Evolutionary conservation across 306 rosid species (phyloP), one percentile per base, ranked within the genome.

Genomic region (Malus orientalis): DNA sequence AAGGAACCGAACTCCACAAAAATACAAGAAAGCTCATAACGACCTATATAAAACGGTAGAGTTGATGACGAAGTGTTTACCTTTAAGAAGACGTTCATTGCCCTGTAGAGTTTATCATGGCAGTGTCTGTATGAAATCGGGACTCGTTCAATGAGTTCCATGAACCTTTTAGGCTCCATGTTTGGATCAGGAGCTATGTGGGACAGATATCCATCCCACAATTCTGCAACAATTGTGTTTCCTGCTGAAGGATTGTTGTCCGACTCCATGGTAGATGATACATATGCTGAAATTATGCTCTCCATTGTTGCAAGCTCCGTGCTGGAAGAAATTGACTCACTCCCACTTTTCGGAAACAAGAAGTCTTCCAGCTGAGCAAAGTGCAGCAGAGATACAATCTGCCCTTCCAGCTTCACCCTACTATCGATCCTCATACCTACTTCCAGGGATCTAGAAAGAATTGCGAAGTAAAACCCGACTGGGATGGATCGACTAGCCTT

Each of bases 181-280:
- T 81, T 79, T 19, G 81, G 83, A 79, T 88, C 96, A 71, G 80
- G 75, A 75, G 88, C 92, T 40, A 85, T 80, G 67, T 81, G 82
- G 70, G 79, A 83, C 6, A 93, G 80, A 85, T 87, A 91, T 49
- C 85, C 85, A 87, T 93, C 98, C 97, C 98, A 91, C 44, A 91
- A 54, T 54, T 89, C 93, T 36, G 96, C 90, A 55, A 93, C 87
- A 38, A 80, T 42, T 64, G 36, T 79, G 79, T 75, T 83, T 33
- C 86, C 85, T 74, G 88, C 80, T 42, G 85, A 82, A 59, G 74
- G 76, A 57, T 63, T 66, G 66, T 80, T 87, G 33, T 85, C 86
- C 13, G 55, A 47, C 47, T 81, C 81, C 79, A 81, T 73, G 82
- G 83, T 87, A 15, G 83, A 85, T 12, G 85, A 81, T 33, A 84